Evolutionary conservation across 192 early-diverging fungal species (phyloP).

Genomic region (Pilaira anomala): DNA sequence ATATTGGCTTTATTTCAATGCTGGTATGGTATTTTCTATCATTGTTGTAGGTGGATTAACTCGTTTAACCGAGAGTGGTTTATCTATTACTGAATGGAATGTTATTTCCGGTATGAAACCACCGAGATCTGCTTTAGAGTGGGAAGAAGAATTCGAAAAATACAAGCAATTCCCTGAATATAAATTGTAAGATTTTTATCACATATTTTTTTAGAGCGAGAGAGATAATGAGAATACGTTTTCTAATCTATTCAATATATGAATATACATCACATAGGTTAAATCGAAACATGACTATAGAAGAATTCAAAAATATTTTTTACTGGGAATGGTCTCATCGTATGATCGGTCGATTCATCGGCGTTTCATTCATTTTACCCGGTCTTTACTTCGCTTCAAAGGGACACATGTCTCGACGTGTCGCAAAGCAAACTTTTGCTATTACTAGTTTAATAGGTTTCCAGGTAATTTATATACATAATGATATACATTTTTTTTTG

Average conservation of each 20-base stretch:
- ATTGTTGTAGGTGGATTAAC: slow-evolving; percentile 94
- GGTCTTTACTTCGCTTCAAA: slow-evolving; percentile 79
- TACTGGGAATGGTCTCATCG: slow-evolving; percentile 98
- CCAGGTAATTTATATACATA: slow-evolving; percentile 44
- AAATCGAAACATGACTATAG: slow-evolving; percentile 83
- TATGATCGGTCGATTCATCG: slow-evolving; percentile 91
- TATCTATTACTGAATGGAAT: slow-evolving; percentile 97
- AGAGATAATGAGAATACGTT: not conserved
- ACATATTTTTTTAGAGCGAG: not conserved
- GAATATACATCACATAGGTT: slow-evolving; percentile 52
- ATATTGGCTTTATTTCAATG: slow-evolving; percentile 89
- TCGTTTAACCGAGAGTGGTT: slow-evolving; percentile 92
- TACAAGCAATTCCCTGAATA: slow-evolving; percentile 99
- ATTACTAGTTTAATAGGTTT: slow-evolving; percentile 67
- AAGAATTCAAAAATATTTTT: slow-evolving; percentile 96
- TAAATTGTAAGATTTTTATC: slow-evolving; percentile 63
- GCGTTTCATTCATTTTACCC: slow-evolving; percentile 81
- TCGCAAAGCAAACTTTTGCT: slow-evolving; percentile 56
- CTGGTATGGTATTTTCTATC: slow-evolving; percentile 87
- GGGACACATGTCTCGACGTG: slow-evolving; percentile 71
- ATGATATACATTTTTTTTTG: no score
- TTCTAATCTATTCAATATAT: not conserved
- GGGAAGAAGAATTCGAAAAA: slow-evolving; percentile 94
- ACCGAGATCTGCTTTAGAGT: slow-evolving; percentile 79
- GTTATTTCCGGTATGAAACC: slow-evolving; percentile 91